A percentile compares a stretch with the other conserved stretches of the same genome.
Conservation (phyloP, 1,284 basidiomycete species). For the Clitocybe nebularis region DNA sequence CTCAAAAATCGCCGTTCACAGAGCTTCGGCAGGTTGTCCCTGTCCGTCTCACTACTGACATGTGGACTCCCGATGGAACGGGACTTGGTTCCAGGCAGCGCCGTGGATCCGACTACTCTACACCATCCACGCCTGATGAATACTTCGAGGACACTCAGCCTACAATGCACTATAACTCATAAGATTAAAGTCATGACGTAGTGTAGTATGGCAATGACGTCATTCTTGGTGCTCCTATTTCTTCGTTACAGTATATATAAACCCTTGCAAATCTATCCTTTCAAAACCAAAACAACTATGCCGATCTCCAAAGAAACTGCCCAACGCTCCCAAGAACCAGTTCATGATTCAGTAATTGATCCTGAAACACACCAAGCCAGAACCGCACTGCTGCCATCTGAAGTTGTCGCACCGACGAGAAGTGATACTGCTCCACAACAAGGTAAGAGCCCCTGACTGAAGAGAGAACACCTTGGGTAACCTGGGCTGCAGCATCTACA, state of each 20-base stretch:
- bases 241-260: constrained; percentile 1
- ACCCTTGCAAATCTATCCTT: not conserved
- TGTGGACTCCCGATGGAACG: constrained; percentile 44
- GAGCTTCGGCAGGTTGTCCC: constrained; percentile 59
- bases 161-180: constrained; percentile 2
- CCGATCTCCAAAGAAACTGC: constrained; percentile 2
- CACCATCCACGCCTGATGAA: constrained; percentile 26
- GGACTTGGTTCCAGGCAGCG: constrained; percentile 23
- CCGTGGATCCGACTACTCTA: constrained; percentile 20
- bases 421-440: constrained; percentile 29
- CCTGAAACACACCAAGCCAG: constrained; percentile 7
- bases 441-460: constrained; percentile 23
- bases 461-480: not conserved
- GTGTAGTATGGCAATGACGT: constrained; percentile 8
- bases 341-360: constrained; percentile 2
- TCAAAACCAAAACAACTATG: not conserved
- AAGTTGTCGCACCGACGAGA: constrained; percentile 22
- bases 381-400: constrained; percentile 21
- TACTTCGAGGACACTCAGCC: constrained; percentile 9
- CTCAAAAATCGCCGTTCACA: constrained; percentile 48
- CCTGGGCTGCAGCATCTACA: constrained; percentile 25
- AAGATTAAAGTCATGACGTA: constrained; percentile 8
- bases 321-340: not conserved
- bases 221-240: constrained; percentile 1
- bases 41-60: constrained; percentile 63